Evolutionary conservation across 2,329 filamentous ascomycete genomes (phyloP).

Genomic region (Alternaria solani): DNA sequence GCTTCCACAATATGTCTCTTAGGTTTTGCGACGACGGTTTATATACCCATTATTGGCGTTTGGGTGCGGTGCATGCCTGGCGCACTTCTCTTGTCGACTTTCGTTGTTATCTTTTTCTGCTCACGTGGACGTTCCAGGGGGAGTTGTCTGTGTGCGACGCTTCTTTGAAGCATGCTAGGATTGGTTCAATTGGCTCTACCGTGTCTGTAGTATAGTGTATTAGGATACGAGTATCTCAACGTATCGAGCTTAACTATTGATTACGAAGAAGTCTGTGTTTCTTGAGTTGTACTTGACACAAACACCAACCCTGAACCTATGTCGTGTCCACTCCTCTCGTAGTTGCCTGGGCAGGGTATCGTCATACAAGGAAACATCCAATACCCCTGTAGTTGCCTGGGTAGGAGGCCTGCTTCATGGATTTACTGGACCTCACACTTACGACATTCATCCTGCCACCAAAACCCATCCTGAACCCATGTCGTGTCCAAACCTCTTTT

Average conservation of each 20-base stretch:
- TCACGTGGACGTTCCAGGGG: not conserved
- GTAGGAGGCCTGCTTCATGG: too few species aligned
- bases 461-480: too few species aligned
- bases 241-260: not conserved
- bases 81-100: not conserved
- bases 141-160: not conserved
- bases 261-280: not conserved
- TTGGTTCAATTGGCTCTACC: not conserved
- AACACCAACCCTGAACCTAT: too few species aligned
- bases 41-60: constrained; percentile 28
- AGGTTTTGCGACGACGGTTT: constrained; percentile 12
- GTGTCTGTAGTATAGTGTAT: not conserved
- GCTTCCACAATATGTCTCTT: not conserved
- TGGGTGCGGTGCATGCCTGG: constrained; percentile 1
- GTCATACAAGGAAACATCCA: too few species aligned
- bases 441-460: too few species aligned
- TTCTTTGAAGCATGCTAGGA: not conserved
- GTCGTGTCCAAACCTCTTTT: too few species aligned
- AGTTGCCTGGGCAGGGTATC: too few species aligned
- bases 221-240: not conserved
- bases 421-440: too few species aligned
- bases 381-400: too few species aligned
- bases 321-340: too few species aligned
- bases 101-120: not conserved
- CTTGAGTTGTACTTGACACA: too few species aligned